A percentile compares a stretch with the other conserved stretches of the same genome.
Evolutionary conservation across 106 monocot species (phyloP).

Genomic region (Dendrobium huoshanense): DNA sequence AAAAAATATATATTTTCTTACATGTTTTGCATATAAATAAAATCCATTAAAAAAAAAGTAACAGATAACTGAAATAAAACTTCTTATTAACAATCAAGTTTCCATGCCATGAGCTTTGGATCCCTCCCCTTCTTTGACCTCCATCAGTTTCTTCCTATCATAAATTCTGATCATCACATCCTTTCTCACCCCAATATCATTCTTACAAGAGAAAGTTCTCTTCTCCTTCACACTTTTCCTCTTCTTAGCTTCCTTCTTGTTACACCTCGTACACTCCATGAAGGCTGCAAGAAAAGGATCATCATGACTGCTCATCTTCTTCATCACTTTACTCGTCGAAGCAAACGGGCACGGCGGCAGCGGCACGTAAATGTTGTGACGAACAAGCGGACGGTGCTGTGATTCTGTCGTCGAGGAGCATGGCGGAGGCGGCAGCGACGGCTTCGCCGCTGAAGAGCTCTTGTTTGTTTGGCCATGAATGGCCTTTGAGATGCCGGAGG

Average conservation of each 20-base stretch:
- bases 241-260: neutral
- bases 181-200: conserved; percentile 10
- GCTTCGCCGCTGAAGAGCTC: neutral
- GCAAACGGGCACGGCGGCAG: conserved; percentile 6
- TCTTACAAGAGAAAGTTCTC: conserved; percentile 4
- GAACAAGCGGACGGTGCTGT: neutral
- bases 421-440: conserved; percentile 5
- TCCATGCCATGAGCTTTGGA: no score
- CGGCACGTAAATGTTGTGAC: neutral
- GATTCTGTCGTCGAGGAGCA: neutral
- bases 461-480: neutral
- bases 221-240: neutral
- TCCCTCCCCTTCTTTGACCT: neutral
- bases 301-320: neutral
- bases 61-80: no score
- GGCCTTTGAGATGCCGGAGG: conserved; percentile 4
- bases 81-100: neutral
- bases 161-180: neutral
- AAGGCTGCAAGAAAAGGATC: conserved; percentile 13
- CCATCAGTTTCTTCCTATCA: neutral
- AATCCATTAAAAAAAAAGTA: no score
- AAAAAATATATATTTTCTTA: no score
- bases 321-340: neutral
- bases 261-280: conserved; percentile 11
- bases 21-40: no score